phyloP scores from a whole-genome alignment of 2,329 filamentous ascomycete species.

The Cryphonectria carpinicola region DNA sequence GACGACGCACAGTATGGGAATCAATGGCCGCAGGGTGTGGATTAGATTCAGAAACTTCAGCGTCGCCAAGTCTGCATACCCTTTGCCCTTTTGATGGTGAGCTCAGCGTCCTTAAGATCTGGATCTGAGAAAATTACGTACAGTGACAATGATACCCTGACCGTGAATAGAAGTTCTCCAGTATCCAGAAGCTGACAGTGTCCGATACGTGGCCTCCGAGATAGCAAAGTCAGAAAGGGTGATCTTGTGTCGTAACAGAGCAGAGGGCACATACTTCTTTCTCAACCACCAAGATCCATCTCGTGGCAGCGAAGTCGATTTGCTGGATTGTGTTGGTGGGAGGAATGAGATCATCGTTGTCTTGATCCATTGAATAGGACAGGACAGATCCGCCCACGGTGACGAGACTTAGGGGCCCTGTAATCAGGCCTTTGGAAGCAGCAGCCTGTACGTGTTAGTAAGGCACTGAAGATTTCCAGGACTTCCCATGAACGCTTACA shows the following conservation, averaged over 20 bases:
- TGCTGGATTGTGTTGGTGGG: conserved; percentile 50
- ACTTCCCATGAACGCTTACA: conserved; percentile 47
- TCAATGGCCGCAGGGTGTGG: conserved; percentile 47
- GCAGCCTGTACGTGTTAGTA: conserved; percentile 59
- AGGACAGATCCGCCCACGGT: conserved; percentile 37
- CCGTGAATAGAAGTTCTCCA: conserved; percentile 54
- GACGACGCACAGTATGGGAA: conserved; percentile 66
- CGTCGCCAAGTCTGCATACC: conserved; percentile 77
- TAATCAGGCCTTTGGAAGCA: conserved; percentile 72
- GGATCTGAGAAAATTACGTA: conserved; percentile 38
- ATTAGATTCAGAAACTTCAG: conserved; percentile 65
- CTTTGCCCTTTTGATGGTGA: conserved; percentile 65
- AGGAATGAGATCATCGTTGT: conserved; percentile 59
- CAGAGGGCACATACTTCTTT: conserved; percentile 66
- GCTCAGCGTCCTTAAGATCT: neutral
- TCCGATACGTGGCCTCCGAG: conserved; percentile 72
- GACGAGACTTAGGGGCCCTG: conserved; percentile 57
- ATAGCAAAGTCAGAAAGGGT: conserved; percentile 27
- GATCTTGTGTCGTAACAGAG: neutral
- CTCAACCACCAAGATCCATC: conserved; percentile 76
- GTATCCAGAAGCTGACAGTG: conserved; percentile 61
- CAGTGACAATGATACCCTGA: conserved; percentile 71
- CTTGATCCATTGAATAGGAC: conserved; percentile 35
- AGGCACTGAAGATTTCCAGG: conserved; percentile 12
- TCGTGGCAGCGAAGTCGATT: conserved; percentile 52